A percentile compares a stretch with the other conserved stretches of the same genome.
phyloP scores from a whole-genome alignment of 805 yeast genomes.

The Kuraishia capsulata region DNA sequence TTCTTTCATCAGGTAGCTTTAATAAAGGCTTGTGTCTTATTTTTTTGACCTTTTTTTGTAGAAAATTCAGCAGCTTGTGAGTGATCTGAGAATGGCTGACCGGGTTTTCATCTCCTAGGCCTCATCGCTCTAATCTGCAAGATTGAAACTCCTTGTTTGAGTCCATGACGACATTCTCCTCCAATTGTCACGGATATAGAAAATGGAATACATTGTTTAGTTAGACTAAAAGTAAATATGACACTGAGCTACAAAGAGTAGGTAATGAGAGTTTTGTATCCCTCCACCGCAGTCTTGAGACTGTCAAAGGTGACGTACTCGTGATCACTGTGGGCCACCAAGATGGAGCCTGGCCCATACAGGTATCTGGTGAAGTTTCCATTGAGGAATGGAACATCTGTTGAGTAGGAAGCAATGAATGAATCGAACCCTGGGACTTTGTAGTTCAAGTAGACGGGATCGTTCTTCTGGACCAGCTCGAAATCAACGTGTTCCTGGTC shows the following conservation, averaged over 20 bases:
- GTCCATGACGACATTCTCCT: neutral
- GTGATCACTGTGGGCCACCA: constrained; percentile 49
- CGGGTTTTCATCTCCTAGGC: too few relatives aligned
- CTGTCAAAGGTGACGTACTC: constrained; percentile 43
- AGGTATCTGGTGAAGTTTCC: constrained; percentile 35
- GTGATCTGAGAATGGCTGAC: too few relatives aligned
- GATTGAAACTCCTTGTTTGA: constrained; percentile 1
- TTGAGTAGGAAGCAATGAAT: constrained; percentile 20
- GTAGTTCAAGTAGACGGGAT: constrained; percentile 42
- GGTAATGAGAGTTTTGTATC: constrained; percentile 35
- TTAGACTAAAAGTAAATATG: neutral
- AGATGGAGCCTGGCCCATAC: constrained; percentile 61
- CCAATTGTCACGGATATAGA: neutral
- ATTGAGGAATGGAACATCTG: constrained; percentile 37
- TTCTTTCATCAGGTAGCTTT: too few relatives aligned
- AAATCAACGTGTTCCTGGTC: constrained; percentile 17
- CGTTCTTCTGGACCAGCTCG: constrained; percentile 12
- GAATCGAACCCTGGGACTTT: constrained; percentile 60
- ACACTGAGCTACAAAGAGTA: too few relatives aligned
- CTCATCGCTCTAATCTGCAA: too few relatives aligned
- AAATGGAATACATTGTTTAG: neutral
- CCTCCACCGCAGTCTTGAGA: constrained; percentile 40
- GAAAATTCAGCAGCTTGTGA: too few relatives aligned
- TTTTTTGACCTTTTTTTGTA: too few relatives aligned
- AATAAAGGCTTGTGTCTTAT: too few relatives aligned